Evolutionary conservation across 495 filamentous ascomycete species (phyloP), one percentile per base, ranked within the genome.

Genomic region (Penicillium bovifimosum): DNA sequence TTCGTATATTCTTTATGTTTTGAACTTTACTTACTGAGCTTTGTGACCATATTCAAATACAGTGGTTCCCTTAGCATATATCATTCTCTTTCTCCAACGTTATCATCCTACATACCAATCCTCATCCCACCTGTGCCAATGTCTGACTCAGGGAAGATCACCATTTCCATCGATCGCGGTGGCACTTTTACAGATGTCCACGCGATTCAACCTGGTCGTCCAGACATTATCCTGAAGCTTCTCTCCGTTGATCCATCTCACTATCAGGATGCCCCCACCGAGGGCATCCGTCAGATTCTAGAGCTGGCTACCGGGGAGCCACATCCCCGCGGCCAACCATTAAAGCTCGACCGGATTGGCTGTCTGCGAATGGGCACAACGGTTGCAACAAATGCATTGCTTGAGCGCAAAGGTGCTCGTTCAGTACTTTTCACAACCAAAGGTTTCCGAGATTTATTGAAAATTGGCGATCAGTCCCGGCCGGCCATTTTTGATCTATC

Each of bases 331-430:
- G 91, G 90, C 13, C 74, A 88, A 65, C 79, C 90, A 0, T 68
- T 97, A 27, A 90, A 96, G 67, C 95, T 92, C 2, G 82, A 85
- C 33, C 64, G 62, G 26, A 96, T 98, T 59, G 85, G 90, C 47
- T 87, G 84, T 35, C 87, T 93, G 49, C 84, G 88, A 43, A 92
- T 95, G 89, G 89, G 89, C 27, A 95, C 89, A 16, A 95, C 89
- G 2, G 89, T 95, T 24, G 89, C 89, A 0, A 95, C 89, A 11
- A 95, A 95, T 66, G 89, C 88, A n/a, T 69, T 98, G 50, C 76
- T 98, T 1, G 95, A 98, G 69, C 72, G 93, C 51, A 98, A 97
- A 69, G 93, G 93, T 6, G 93, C 96, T 68, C 83, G 83, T 59
- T 95, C 95, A 53, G 93, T 86, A 3, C 78, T 98, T 59, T 80